Evolutionary conservation across 2,329 filamentous ascomycete species (phyloP).

Genomic region (Diaporthe vaccinii): DNA sequence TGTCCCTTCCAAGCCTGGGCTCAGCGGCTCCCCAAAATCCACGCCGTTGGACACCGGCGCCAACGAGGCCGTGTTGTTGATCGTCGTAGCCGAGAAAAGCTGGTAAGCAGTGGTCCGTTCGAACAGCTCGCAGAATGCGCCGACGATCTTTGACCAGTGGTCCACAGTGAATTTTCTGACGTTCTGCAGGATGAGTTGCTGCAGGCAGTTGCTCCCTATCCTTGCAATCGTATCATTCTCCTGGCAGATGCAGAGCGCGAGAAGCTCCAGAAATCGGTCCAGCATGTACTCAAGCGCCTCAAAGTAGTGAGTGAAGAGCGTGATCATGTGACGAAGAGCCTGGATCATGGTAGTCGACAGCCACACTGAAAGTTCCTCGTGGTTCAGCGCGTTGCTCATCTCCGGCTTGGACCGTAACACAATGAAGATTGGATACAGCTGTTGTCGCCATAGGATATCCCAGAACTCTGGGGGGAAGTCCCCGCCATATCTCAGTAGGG

Average conservation of each 20-base stretch:
- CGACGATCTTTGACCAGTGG: slow-evolving; percentile 96
- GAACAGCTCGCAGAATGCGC: slow-evolving; percentile 95
- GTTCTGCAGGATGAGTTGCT: slow-evolving; percentile 96
- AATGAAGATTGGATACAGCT: slow-evolving; percentile 98
- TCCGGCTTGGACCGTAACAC: slow-evolving; percentile 96
- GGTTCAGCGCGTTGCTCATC: slow-evolving; percentile 94
- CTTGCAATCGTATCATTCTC: slow-evolving; percentile 98
- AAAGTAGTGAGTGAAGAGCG: slow-evolving; percentile 98
- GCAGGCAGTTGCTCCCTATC: slow-evolving; percentile 97
- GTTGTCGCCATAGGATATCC: slow-evolving; percentile 97
- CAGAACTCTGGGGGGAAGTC: slow-evolving; percentile 96
- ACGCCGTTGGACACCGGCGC: slow-evolving; percentile 67
- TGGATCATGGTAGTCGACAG: slow-evolving; percentile 99
- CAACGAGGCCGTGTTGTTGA: slow-evolving; percentile 65
- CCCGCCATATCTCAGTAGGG: slow-evolving; percentile 88
- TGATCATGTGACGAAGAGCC: slow-evolving; percentile 97
- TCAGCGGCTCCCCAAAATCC: slow-evolving; percentile 61
- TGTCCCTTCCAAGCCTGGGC: slow-evolving; percentile 55
- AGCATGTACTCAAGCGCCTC: slow-evolving; percentile 97
- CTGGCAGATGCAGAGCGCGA: slow-evolving; percentile 97
- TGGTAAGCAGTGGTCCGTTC: slow-evolving; percentile 95
- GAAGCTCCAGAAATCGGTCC: slow-evolving; percentile 93
- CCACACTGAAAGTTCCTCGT: slow-evolving; percentile 98
- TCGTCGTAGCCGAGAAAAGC: slow-evolving; percentile 86
- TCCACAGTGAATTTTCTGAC: slow-evolving; percentile 88